Conservation (phyloP, 768 basidiomycete genomes). For the Fibroporia radiculosa region DNA sequence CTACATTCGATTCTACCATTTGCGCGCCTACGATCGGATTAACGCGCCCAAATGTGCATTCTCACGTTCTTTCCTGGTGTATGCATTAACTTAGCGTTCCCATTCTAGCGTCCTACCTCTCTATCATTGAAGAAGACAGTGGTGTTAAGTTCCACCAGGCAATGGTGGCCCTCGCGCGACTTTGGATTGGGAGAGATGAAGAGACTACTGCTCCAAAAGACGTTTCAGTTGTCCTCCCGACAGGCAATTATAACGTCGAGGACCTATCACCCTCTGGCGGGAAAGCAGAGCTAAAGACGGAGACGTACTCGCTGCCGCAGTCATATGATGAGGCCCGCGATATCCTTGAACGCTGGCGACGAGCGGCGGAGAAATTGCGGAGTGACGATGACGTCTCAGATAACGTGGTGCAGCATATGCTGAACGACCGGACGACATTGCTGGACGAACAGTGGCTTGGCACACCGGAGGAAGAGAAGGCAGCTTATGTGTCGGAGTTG, state of each 20-base stretch:
- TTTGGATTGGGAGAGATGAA: slow-evolving; percentile 52
- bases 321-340: slow-evolving; percentile 59
- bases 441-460: slow-evolving; percentile 83
- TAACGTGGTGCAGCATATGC: slow-evolving; percentile 74
- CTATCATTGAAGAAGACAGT: slow-evolving; percentile 62
- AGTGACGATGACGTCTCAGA: slow-evolving; percentile 62
- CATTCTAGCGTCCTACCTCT: not conserved
- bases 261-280: slow-evolving; percentile 25
- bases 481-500: slow-evolving; percentile 73
- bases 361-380: slow-evolving; percentile 46
- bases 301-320: slow-evolving; percentile 61
- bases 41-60: slow-evolving; percentile 61
- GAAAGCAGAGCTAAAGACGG: slow-evolving; percentile 45
- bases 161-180: slow-evolving; percentile 73
- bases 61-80: not conserved
- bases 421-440: slow-evolving; percentile 54
- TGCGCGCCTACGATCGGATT: slow-evolving; percentile 86
- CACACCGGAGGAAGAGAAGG: slow-evolving; percentile 71
- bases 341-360: slow-evolving; percentile 66
- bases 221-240: slow-evolving; percentile 51
- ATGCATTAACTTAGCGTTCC: not conserved
- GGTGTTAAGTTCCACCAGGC: slow-evolving; percentile 81
- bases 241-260: slow-evolving; percentile 38
- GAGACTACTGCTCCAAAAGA: slow-evolving; percentile 16
- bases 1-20: slow-evolving; percentile 88